These are phyloP conservation scores for Boletellus ananas DNA, from an alignment of 768 basidiomycete genomes.

Conservation along the genomic window DNA sequence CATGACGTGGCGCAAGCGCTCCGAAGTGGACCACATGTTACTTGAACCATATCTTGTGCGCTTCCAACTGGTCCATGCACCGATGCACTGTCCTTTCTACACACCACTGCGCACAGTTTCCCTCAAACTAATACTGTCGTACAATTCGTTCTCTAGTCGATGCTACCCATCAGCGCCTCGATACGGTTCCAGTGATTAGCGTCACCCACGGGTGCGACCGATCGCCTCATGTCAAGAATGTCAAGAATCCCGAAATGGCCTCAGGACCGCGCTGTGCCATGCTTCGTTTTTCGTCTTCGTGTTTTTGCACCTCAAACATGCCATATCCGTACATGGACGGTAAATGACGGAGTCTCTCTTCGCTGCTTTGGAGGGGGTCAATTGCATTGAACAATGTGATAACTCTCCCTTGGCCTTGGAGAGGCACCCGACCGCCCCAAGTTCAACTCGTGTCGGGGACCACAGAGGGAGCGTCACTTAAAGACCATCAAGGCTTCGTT, in stretches of 20 bases:
- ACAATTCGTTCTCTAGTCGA: conserved; percentile 40
- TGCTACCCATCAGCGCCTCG: neutral
- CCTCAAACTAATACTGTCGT: conserved; percentile 58
- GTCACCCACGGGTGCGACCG: conserved; percentile 39
- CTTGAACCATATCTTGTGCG: conserved; percentile 72
- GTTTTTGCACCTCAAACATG: conserved; percentile 39
- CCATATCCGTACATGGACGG: conserved; percentile 67
- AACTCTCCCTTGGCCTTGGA: conserved; percentile 65
- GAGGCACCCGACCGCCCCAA: conserved; percentile 77
- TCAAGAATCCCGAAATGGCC: conserved; percentile 46
- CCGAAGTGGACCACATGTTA: conserved; percentile 62
- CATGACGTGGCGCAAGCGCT: conserved; percentile 43
- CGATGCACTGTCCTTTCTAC: conserved; percentile 68
- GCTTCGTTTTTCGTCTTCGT: conserved; percentile 53
- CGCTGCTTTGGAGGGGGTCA: conserved; percentile 45
- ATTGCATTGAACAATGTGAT: conserved; percentile 70
- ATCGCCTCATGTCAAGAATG: conserved; percentile 38
- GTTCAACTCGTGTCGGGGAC: conserved; percentile 55
- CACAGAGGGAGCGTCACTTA: conserved; percentile 67
- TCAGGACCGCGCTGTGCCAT: conserved; percentile 55
- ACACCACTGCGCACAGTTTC: conserved; percentile 62
- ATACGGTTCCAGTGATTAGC: neutral
- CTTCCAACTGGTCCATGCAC: conserved; percentile 59
- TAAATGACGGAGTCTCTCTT: conserved; percentile 42
- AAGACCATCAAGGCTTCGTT: neutral